Evolutionary conservation across 257 asterid genomes (phyloP).

Genomic region (Fraxinus quadrangulata): DNA sequence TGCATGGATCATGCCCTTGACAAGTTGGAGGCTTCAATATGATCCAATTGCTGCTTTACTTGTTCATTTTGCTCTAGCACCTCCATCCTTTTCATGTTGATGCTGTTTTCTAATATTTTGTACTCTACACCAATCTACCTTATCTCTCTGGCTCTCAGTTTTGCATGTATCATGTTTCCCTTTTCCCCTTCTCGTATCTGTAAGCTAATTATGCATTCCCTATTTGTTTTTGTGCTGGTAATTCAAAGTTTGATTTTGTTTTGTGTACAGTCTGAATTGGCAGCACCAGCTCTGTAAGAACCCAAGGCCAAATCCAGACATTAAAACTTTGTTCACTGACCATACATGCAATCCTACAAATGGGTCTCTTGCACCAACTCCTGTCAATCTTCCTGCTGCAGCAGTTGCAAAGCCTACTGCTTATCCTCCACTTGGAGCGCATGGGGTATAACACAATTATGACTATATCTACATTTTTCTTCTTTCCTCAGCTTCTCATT

Average conservation of each 20-base stretch:
- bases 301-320: constrained; percentile 96
- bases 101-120: background rate
- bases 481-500: constrained; percentile 11
- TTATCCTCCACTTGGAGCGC: constrained; percentile 82
- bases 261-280: constrained; percentile 84
- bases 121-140: background rate
- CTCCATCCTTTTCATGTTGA: background rate
- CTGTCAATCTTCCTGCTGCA: constrained; percentile 74
- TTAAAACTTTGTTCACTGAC: constrained; percentile 85
- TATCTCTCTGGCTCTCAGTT: background rate
- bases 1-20: background rate
- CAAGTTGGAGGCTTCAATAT: background rate
- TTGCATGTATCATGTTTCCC: background rate
- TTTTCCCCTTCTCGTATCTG: background rate
- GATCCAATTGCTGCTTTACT: background rate
- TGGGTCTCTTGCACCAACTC: constrained; percentile 81
- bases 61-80: background rate
- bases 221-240: constrained; percentile 7
- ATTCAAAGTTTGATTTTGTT: constrained; percentile 16
- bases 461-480: constrained; percentile 13
- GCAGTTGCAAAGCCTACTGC: constrained; percentile 78
- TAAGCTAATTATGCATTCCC: constrained; percentile 2
- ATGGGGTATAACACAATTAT: constrained; percentile 56
- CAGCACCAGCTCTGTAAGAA: constrained; percentile 98
- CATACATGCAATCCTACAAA: constrained; percentile 82